phyloP scores from a whole-genome alignment of 2,329 filamentous ascomycete genomes.

The Xylariomycetidae sp. region DNA sequence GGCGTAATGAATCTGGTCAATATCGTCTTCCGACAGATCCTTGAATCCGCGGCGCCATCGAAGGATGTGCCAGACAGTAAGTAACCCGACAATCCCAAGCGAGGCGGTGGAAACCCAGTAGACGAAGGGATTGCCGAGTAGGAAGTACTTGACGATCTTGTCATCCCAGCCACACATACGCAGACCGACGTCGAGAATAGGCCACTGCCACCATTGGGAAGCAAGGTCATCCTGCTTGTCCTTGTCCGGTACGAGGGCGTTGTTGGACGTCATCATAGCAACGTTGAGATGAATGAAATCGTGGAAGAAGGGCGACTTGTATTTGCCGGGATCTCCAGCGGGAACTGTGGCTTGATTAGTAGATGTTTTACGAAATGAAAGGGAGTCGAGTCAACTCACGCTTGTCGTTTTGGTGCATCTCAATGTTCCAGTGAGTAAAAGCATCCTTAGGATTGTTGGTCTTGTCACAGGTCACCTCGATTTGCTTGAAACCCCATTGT shows the following conservation, averaged over 20 bases:
- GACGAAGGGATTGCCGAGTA: constrained; percentile 90
- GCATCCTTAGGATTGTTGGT: constrained; percentile 86
- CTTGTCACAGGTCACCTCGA: constrained; percentile 93
- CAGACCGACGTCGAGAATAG: constrained; percentile 86
- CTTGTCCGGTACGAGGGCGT: constrained; percentile 91
- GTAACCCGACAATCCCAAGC: constrained; percentile 63
- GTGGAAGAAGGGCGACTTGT: constrained; percentile 94
- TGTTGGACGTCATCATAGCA: constrained; percentile 99
- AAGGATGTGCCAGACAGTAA: constrained; percentile 79
- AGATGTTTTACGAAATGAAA: neutral
- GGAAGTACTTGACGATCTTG: constrained; percentile 92
- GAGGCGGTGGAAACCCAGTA: constrained; percentile 91
- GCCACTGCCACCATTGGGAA: constrained; percentile 98
- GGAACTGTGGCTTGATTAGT: constrained; percentile 54
- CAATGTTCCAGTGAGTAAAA: constrained; percentile 98
- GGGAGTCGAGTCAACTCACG: constrained; percentile 55
- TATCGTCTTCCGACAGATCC: constrained; percentile 71
- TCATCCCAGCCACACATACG: constrained; percentile 99
- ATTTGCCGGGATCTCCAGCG: constrained; percentile 79
- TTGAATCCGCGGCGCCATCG: constrained; percentile 94
- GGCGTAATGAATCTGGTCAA: constrained; percentile 92
- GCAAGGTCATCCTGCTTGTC: constrained; percentile 99
- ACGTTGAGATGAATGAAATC: constrained; percentile 98
- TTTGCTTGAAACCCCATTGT: constrained; percentile 99
- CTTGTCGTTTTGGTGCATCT: constrained; percentile 89